These are phyloP conservation scores for Globisporangium barbulae DNA, from an alignment of 352 stramenopile species.

Conservation along the genomic window DNA sequence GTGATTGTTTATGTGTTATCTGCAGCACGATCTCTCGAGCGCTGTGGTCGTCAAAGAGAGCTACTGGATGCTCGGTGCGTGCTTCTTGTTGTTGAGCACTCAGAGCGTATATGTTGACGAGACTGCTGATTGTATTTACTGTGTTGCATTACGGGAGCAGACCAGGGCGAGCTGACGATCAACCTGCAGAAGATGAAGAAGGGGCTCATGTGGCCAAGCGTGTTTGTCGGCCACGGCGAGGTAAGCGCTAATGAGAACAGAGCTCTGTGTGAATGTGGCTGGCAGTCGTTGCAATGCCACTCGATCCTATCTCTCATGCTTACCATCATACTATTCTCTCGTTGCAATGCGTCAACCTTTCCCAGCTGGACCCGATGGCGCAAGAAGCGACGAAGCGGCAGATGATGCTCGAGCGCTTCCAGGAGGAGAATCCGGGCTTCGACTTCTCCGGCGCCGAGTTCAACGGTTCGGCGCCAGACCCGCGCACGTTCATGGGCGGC, in stretches of 20 bases:
- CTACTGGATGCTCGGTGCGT: slow-evolving; percentile 93
- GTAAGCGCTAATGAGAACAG: slow-evolving; percentile 20
- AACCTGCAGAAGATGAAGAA: slow-evolving; percentile 96
- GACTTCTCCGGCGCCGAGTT: slow-evolving; percentile 98
- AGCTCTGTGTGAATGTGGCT: too few relatives aligned
- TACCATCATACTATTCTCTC: background rate
- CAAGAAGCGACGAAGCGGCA: slow-evolving; percentile 94
- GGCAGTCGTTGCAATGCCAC: background rate
- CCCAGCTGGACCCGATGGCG: slow-evolving; percentile 86
- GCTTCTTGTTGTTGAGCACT: background rate
- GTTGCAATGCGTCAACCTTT: background rate
- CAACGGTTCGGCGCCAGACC: slow-evolving; percentile 94
- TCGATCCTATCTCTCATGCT: slow-evolving; percentile 5
- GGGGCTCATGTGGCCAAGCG: slow-evolving; percentile 91
- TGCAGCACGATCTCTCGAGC: slow-evolving; percentile 89
- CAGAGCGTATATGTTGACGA: background rate
- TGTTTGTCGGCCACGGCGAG: slow-evolving; percentile 86
- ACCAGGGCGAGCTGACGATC: slow-evolving; percentile 88
- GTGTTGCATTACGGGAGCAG: slow-evolving; percentile 23
- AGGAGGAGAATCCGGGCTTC: slow-evolving; percentile 98
- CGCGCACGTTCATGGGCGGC: slow-evolving; percentile 97
- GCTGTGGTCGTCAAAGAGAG: slow-evolving; percentile 93
- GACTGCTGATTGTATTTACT: background rate
- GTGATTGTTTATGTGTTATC: background rate
- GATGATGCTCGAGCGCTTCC: slow-evolving; percentile 97